These are phyloP conservation scores for Penicillium brasilianum DNA, from an alignment of 2,329 filamentous ascomycete species.

Conservation along the genomic window DNA sequence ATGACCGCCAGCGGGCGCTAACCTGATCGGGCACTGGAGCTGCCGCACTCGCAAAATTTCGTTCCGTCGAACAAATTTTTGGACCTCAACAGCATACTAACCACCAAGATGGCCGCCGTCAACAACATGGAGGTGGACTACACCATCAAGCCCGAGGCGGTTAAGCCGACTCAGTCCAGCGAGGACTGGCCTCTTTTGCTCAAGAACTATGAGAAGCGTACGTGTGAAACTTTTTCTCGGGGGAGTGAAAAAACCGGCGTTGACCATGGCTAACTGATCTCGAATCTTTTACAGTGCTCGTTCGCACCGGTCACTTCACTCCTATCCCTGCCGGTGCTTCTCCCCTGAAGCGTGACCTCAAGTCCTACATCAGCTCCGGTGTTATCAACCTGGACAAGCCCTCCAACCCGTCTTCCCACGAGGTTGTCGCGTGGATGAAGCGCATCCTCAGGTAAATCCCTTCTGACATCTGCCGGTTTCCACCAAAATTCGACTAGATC, in stretches of 20 bases:
- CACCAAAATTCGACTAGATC: background rate
- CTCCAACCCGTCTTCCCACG: slow-evolving; percentile 95
- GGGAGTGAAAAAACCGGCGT: slow-evolving; percentile 76
- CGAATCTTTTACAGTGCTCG: slow-evolving; percentile 63
- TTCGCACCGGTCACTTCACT: slow-evolving; percentile 95
- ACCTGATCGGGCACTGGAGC: slow-evolving; percentile 28
- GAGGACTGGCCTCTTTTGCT: slow-evolving; percentile 91
- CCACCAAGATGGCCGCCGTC: slow-evolving; percentile 50
- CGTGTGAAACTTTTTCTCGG: slow-evolving; percentile 76
- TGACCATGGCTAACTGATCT: slow-evolving; percentile 17
- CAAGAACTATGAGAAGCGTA: slow-evolving; percentile 45
- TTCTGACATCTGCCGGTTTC: background rate
- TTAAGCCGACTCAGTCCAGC: slow-evolving; percentile 78
- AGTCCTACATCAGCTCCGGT: slow-evolving; percentile 95
- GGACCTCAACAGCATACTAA: slow-evolving; percentile 29
- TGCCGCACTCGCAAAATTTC: slow-evolving; percentile 38
- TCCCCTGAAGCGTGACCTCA: slow-evolving; percentile 90
- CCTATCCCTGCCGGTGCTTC: slow-evolving; percentile 93
- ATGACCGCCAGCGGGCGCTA: slow-evolving; percentile 24
- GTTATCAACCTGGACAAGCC: slow-evolving; percentile 99
- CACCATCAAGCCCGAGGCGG: slow-evolving; percentile 89
- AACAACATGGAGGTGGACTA: slow-evolving; percentile 72
- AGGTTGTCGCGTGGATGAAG: slow-evolving; percentile 99
- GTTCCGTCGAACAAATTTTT: slow-evolving; percentile 33
- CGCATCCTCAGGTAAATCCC: slow-evolving; percentile 78